Conservation (phyloP, 257 asterid genomes). For the Rehmannia glutinosa region DNA sequence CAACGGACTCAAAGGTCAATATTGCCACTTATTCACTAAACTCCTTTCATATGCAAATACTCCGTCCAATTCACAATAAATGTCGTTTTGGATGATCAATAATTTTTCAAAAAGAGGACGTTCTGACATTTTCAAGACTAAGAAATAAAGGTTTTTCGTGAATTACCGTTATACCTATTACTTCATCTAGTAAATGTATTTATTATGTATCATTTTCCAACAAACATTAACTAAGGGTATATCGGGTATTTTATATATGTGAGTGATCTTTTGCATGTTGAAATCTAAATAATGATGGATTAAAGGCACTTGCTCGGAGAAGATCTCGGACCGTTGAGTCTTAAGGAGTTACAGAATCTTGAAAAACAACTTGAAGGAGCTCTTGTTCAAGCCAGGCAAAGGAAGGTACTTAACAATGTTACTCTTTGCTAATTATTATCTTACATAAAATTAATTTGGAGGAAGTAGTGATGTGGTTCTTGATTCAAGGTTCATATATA, state of each 20-base stretch:
- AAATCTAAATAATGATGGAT: not conserved
- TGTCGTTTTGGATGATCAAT: too few species aligned
- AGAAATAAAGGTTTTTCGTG: too few species aligned
- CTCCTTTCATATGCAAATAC: not conserved
- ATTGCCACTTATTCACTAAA: not conserved
- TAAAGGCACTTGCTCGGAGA: slow-evolving; percentile 92
- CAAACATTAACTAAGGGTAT: too few species aligned
- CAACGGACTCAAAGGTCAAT: slow-evolving; percentile 80
- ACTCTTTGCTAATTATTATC: not conserved
- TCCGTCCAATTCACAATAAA: not conserved
- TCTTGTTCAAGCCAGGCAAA: slow-evolving; percentile 79
- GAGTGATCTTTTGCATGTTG: not conserved
- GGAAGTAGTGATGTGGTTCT: too few species aligned
- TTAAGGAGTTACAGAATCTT: slow-evolving; percentile 84
- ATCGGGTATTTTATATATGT: too few species aligned
- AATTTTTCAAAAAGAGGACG: too few species aligned
- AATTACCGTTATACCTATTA: too few species aligned
- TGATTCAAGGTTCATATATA: too few species aligned
- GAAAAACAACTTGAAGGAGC: slow-evolving; percentile 93
- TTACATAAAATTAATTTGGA: too few species aligned
- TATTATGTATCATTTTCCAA: too few species aligned
- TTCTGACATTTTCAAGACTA: too few species aligned
- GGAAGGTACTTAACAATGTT: slow-evolving; percentile 59
- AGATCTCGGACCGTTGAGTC: slow-evolving; percentile 78
- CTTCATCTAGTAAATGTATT: too few species aligned